These are phyloP conservation scores for Globisporangium sylvaticum DNA, from an alignment of 352 stramenopile genomes.

Conservation along the genomic window DNA sequence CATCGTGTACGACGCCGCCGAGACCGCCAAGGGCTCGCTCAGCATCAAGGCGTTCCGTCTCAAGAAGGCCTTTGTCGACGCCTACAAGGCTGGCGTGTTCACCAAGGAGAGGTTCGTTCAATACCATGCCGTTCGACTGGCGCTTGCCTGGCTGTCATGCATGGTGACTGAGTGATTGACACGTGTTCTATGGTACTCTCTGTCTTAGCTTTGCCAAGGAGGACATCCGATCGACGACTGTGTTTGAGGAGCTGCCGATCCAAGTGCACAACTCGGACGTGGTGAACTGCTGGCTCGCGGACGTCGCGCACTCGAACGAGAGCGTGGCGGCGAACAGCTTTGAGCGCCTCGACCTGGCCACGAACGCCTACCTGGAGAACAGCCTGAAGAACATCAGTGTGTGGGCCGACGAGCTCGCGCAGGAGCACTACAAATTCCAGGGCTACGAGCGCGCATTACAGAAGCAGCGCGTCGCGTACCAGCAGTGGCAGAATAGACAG, in stretches of 20 bases:
- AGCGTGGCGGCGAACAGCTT: conserved; percentile 82
- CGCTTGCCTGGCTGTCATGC: not conserved
- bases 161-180: not conserved
- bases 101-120: conserved; percentile 57
- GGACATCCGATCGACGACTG: conserved; percentile 80
- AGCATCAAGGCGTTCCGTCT: conserved; percentile 95
- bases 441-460: conserved; percentile 84
- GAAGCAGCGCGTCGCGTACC: conserved; percentile 80
- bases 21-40: conserved; percentile 93
- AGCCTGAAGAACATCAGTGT: conserved; percentile 97
- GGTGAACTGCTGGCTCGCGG: conserved; percentile 91
- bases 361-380: conserved; percentile 95
- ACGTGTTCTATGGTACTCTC: not conserved
- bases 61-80: conserved; percentile 92
- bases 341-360: conserved; percentile 94
- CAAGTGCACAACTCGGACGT: conserved; percentile 94
- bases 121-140: not conserved
- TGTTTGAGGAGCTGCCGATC: conserved; percentile 96
- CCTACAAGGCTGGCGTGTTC: conserved; percentile 84
- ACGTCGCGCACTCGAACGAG: conserved; percentile 72
- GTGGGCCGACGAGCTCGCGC: conserved; percentile 96
- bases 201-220: conserved; percentile 61
- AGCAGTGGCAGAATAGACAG: conserved; percentile 85
- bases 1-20: conserved; percentile 96
- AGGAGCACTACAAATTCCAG: conserved; percentile 94